Evolutionary conservation across 2,329 filamentous ascomycete species (phyloP).

Genomic region (Domatiomyces catenatus): DNA sequence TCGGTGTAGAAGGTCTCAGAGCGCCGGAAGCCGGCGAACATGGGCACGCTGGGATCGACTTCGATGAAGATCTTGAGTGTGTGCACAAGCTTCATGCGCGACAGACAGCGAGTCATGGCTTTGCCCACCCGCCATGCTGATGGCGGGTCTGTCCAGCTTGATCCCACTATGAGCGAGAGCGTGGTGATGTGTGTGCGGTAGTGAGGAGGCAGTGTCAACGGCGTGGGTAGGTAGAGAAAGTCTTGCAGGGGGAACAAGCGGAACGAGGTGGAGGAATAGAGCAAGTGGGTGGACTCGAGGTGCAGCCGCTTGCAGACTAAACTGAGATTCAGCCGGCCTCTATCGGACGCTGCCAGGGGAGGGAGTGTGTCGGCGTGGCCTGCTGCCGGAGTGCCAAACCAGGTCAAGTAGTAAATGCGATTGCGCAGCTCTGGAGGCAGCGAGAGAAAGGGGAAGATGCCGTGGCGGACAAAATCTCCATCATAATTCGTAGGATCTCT

Average conservation of each 20-base stretch:
- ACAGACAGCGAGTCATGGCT: conserved; percentile 27
- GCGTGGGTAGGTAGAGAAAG: conserved; percentile 27
- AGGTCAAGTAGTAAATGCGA: conserved; percentile 26
- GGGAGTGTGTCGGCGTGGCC: conserved; percentile 17
- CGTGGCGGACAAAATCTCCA: background rate
- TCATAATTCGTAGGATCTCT: conserved; percentile 5
- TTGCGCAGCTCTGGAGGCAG: conserved; percentile 37
- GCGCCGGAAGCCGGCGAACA: conserved; percentile 43
- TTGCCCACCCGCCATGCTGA: conserved; percentile 37
- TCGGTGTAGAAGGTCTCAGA: conserved; percentile 42
- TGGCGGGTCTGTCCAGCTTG: conserved; percentile 43
- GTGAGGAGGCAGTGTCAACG: conserved; percentile 35
- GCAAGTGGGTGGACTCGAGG: conserved; percentile 35
- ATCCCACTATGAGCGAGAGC: conserved; percentile 42
- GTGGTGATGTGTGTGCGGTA: conserved; percentile 38
- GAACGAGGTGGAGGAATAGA: conserved; percentile 39
- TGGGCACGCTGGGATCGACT: conserved; percentile 37
- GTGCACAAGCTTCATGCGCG: conserved; percentile 23
- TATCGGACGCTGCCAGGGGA: conserved; percentile 25
- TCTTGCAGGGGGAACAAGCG: conserved; percentile 39
- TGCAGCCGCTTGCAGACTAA: conserved; percentile 30
- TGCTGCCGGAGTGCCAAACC: conserved; percentile 6
- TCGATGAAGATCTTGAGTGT: conserved; percentile 43
- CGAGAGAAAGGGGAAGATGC: conserved; percentile 36
- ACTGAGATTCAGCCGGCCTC: conserved; percentile 18